Conservation (phyloP, 345 rosid species). For the Brassica juncea region DNA sequence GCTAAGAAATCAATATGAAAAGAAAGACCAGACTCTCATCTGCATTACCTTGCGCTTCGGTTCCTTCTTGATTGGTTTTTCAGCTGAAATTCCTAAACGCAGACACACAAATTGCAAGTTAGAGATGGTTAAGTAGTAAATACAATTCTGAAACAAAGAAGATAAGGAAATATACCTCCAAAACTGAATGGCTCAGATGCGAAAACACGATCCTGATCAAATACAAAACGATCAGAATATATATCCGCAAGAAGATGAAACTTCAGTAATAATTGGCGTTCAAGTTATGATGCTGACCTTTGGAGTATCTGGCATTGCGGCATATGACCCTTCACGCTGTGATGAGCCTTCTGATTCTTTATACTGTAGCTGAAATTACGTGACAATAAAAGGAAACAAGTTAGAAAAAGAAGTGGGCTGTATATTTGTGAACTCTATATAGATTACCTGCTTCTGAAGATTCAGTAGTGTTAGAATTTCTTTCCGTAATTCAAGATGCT, state of each 20-base stretch:
- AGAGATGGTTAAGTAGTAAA: background rate
- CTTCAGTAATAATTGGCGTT: conserved; percentile 1
- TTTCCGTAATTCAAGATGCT: conserved; percentile 93
- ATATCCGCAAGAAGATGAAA: background rate
- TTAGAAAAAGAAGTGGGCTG: no score
- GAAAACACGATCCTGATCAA: conserved; percentile 79
- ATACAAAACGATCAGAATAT: conserved; percentile 5
- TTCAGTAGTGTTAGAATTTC: conserved; percentile 81
- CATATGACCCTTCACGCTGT: conserved; percentile 67
- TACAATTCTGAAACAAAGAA: conserved; percentile 27
- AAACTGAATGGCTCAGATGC: conserved; percentile 70
- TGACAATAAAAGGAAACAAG: background rate
- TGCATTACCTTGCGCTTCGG: conserved; percentile 73
- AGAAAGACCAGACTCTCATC: background rate
- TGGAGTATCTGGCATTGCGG: conserved; percentile 79
- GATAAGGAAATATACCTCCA: conserved; percentile 61
- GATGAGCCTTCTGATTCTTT: conserved; percentile 96
- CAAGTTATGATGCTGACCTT: conserved; percentile 53
- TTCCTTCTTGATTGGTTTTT: conserved; percentile 65
- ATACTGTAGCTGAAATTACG: conserved; percentile 65
- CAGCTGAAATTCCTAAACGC: conserved; percentile 46
- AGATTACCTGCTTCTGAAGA: conserved; percentile 50
- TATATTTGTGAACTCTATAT: no score
- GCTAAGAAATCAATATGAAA: background rate
- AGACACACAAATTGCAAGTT: conserved; percentile 27